Conservation (phyloP, 306 rosid genomes). For the Neltuma alba region DNA sequence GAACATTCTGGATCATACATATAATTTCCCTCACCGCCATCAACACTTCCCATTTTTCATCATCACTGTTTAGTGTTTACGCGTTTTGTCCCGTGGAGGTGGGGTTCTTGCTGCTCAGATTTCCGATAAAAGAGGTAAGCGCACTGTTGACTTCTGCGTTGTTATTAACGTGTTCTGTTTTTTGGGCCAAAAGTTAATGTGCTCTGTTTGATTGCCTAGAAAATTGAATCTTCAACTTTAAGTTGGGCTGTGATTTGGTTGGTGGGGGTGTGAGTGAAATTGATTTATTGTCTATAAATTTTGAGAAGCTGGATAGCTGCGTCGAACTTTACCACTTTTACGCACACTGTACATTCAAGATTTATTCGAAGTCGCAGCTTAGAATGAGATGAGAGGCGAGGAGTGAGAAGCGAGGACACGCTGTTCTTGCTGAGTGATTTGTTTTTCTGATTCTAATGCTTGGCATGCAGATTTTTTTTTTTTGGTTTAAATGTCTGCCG, state of each 20-base stretch:
- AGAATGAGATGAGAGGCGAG: neutral
- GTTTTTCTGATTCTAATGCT: neutral
- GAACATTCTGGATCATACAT: neutral
- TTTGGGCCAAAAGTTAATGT: too few species aligned
- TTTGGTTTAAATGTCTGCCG: neutral
- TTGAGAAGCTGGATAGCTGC: neutral
- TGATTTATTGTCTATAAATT: neutral
- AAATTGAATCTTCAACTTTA: neutral
- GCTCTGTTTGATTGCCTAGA: neutral
- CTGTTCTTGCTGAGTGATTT: neutral
- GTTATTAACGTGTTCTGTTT: neutral
- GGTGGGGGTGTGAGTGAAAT: neutral
- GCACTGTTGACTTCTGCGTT: neutral
- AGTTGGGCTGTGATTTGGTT: neutral
- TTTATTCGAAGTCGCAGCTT: neutral
- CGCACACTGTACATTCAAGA: neutral
- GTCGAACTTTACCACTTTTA: neutral
- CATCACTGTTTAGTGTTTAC: neutral
- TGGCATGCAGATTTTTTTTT: neutral
- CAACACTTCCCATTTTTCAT: neutral
- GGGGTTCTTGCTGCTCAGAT: neutral
- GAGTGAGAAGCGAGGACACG: neutral
- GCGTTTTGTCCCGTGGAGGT: neutral
- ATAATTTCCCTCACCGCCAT: neutral
- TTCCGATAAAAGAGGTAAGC: neutral